Base-by-base conservation (phyloP, 768 basidiomycete species). In the Coprinopsis cinerea region DNA sequence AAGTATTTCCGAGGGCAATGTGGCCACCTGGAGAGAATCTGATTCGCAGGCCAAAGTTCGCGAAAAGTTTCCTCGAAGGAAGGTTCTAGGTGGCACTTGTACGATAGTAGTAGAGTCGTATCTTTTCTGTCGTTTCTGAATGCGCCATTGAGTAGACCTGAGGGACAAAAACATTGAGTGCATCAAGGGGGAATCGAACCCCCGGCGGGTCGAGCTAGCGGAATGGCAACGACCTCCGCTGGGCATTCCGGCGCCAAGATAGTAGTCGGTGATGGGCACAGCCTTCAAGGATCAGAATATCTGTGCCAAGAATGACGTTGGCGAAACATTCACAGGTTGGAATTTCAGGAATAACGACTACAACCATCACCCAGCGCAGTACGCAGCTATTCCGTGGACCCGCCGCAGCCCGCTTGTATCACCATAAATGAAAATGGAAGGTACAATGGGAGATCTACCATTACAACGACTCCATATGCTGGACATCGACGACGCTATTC, bases 111-210 rank as follows among this genome's bases (percentile, higher is more conserved):
- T n/a, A n/a, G n/a, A n/a, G n/a, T n/a, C n/a, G n/a, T n/a, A n/a
- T n/a, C n/a, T n/a, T n/a, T n/a, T n/a, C n/a, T n/a, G n/a, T n/a
- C n/a, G n/a, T n/a, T n/a, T n/a, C n/a, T n/a, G n/a, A n/a, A n/a
- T n/a, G n/a, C n/a, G n/a, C n/a, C n/a, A n/a, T n/a, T n/a, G n/a
- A n/a, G n/a, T n/a, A n/a, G n/a, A n/a, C n/a, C n/a, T n/a, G n/a
- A n/a, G n/a, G n/a, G n/a, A n/a, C n/a, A n/a, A n/a, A n/a, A n/a
- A n/a, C n/a, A n/a, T n/a, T n/a, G n/a, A n/a, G n/a, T 83, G 83
- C 83, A 84, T 84, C 82, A 84, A 84, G 81, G 53, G 83, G 82
- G 83, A 84, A 85, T 85, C 81, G 82, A 85, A 85, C 83, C 81
- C 82, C 81, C 83, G 82, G 82, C 82, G 82, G 82, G 81, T 83